Percentiles rank a stretch among this genome's conserved stretches.
These are phyloP conservation scores for Ilyonectria sp. DNA, from an alignment of 2,329 filamentous ascomycete genomes.

Conservation along the genomic window DNA sequence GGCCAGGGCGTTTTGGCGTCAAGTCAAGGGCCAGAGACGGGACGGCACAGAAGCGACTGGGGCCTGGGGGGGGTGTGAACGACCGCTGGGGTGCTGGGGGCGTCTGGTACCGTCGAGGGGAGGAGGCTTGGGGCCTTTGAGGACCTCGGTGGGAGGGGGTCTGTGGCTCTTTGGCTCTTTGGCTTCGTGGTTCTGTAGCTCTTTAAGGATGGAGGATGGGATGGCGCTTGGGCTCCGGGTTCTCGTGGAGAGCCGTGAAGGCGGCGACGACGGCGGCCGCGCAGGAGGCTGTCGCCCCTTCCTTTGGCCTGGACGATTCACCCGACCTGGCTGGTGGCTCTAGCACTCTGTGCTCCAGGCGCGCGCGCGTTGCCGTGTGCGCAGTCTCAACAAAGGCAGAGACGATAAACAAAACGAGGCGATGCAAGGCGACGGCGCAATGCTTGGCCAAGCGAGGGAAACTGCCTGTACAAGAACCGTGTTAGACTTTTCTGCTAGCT, in stretches of 20 bases:
- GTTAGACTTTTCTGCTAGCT: constrained; percentile 38
- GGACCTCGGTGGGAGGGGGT: not conserved
- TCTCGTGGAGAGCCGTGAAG: constrained; percentile 1
- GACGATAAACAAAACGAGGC: constrained; percentile 1
- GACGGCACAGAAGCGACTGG: constrained; percentile 26
- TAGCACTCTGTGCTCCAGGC: not conserved
- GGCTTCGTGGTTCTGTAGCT: not conserved
- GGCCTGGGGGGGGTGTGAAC: constrained; percentile 6
- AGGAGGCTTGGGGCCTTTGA: not conserved
- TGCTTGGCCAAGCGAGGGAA: constrained; percentile 20
- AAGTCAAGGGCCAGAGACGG: constrained; percentile 28
- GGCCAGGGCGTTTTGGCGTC: constrained; percentile 29
- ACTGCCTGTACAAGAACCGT: constrained; percentile 30
- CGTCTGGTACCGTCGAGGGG: not conserved
- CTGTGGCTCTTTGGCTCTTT: constrained; percentile 10
- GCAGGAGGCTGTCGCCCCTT: constrained; percentile 36
- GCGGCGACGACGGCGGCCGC: constrained; percentile 31
- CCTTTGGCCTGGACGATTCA: constrained; percentile 17
- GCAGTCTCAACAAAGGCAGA: not conserved
- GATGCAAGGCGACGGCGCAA: constrained; percentile 6
- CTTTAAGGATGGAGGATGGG: not conserved
- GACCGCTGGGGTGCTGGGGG: constrained; percentile 5
- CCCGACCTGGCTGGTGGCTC: constrained; percentile 9
- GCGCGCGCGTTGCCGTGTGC: not conserved
- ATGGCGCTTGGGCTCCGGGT: constrained; percentile 20